Conservation (phyloP, 2,329 filamentous ascomycete genomes). For the Pseudocercospora musae region DNA sequence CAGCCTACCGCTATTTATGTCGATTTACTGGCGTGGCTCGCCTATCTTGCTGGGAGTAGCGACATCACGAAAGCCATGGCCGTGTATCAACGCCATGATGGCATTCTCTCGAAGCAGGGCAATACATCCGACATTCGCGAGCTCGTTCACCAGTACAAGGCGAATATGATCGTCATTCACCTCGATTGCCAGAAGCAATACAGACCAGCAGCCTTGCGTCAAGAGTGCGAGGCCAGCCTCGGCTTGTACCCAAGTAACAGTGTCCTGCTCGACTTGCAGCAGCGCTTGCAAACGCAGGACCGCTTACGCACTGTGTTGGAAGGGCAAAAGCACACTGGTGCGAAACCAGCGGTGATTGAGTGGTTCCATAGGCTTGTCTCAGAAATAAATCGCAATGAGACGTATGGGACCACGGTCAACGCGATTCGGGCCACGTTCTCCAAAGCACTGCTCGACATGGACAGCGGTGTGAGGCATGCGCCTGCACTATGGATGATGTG, state of each 20-base stretch:
- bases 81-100: conserved; percentile 38
- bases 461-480: conserved; percentile 33
- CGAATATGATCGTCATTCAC: conserved; percentile 65
- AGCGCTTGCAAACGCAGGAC: conserved; percentile 73
- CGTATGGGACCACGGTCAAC: conserved; percentile 25
- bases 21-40: conserved; percentile 62
- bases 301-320: conserved; percentile 61
- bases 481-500: conserved; percentile 30
- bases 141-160: conserved; percentile 64
- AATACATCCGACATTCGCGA: conserved; percentile 46
- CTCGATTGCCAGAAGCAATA: conserved; percentile 61
- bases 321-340: conserved; percentile 15
- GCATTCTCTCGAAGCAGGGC: conserved; percentile 37
- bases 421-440: conserved; percentile 48
- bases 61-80: conserved; percentile 39
- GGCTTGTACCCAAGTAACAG: conserved; percentile 69
- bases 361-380: conserved; percentile 56
- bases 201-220: conserved; percentile 63
- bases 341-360: conserved; percentile 41
- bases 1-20: conserved; percentile 54
- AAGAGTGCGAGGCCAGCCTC: conserved; percentile 60
- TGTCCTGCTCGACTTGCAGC: conserved; percentile 67
- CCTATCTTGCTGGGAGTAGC: conserved; percentile 57
- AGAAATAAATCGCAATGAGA: conserved; percentile 48
- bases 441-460: conserved; percentile 36